Evolutionary conservation across 495 filamentous ascomycete genomes (phyloP), one percentile per base, ranked within the genome.

Genomic region (Penicillium silybi): DNA sequence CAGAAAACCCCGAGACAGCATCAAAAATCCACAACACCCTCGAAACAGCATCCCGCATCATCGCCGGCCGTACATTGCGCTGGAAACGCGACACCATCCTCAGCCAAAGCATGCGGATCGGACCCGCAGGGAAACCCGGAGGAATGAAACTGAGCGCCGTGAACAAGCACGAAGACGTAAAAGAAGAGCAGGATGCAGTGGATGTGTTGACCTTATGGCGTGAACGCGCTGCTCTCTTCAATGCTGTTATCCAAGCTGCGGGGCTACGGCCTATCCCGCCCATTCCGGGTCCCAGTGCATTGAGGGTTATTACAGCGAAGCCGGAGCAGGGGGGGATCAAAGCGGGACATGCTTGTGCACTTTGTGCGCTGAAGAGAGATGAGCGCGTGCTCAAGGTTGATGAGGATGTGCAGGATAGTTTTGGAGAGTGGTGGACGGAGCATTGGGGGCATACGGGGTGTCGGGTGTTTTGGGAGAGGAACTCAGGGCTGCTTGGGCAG

Each of bases 401-500:
- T 66, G 74, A 85, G 35, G 54, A 44, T 23, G 85, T 95, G 17
- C 81, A 89, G 55, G 93, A 96, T 71, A 90, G 85, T 66, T 92
- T 95, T 73, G 89, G 89, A 35, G 91, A 97, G 69, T 97, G 90
- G 90, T 98, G 93, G 93, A 77, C 86, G 13, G 88, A 95, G 32
- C 85, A 92, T 67, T 95, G 90, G 90, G 85, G 87, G 39, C 87
- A 96, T 72, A 70, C 83, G 15, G 80, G 81, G 47, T 98, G 93
- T 68, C 79, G 80, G 61, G 81, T 80, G 48, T 97, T 96, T 59
- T 98, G 93, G 93, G 71, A 86, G 44, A 77, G 80, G 57, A 85
- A 95, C 68, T 84, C 83, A 58, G 69, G 70, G 17, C 70, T 76
- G 44, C 73, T 95, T 57, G 74, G 75, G 56, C 82, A 86, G 66